These are phyloP conservation scores for Spinacia oleracea DNA, from an alignment of 179 eudicot genomes.

Conservation along the genomic window DNA sequence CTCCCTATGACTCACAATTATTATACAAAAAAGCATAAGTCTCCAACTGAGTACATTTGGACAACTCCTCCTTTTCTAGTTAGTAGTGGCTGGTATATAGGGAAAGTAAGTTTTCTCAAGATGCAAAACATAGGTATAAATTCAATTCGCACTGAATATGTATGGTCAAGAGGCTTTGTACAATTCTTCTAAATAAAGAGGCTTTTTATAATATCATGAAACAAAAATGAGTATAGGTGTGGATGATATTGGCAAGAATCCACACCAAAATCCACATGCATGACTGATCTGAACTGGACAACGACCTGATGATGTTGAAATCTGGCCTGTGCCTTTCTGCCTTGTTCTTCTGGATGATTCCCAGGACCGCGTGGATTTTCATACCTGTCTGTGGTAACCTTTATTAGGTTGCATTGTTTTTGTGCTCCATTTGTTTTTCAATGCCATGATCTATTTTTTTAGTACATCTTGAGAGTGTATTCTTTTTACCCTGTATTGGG, in stretches of 20 bases:
- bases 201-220: no score
- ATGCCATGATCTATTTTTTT: no score
- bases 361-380: not conserved
- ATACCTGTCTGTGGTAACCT: not conserved
- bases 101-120: no score
- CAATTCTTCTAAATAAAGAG: no score
- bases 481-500: not conserved
- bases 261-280: not conserved
- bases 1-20: not conserved
- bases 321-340: not conserved
- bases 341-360: not conserved
- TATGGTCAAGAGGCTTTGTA: not conserved
- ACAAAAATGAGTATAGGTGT: not conserved
- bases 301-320: not conserved
- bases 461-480: no score
- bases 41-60: no score
- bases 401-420: not conserved
- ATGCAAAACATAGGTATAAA: no score
- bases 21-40: not conserved
- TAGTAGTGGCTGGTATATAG: no score
- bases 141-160: no score
- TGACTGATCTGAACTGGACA: not conserved
- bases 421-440: not conserved
- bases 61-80: no score
- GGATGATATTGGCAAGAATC: not conserved